Evolutionary conservation across 257 asterid species (phyloP).

Genomic region (Gardenia jasminoides): DNA sequence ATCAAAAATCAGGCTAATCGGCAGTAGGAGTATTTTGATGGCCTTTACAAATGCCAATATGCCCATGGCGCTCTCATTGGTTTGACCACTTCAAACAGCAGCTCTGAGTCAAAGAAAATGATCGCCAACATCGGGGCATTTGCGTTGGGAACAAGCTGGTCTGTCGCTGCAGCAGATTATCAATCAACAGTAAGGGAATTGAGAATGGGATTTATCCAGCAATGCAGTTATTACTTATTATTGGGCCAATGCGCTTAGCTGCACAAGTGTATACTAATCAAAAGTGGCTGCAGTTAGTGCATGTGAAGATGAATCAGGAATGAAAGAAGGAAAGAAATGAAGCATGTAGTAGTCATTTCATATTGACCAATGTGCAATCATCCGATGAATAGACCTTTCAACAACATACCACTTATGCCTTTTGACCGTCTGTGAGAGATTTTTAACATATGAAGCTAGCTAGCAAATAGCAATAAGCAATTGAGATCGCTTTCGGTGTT

Average conservation of each 20-base stretch:
- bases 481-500: constrained; percentile 33
- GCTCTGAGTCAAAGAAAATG: no score
- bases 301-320: background rate
- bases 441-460: background rate
- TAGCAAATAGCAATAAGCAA: no score
- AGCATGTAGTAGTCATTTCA: background rate
- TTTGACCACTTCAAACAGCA: no score
- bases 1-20: no score
- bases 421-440: constrained; percentile 8
- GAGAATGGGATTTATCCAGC: background rate
- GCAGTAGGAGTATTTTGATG: no score
- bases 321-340: background rate
- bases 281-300: background rate
- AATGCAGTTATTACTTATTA: background rate
- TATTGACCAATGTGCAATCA: constrained; percentile 13
- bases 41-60: no score
- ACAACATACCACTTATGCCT: background rate
- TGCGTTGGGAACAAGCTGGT: background rate
- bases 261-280: background rate
- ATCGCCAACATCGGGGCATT: background rate
- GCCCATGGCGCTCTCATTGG: no score
- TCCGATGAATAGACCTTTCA: constrained; percentile 21
- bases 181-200: background rate
- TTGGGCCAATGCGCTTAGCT: background rate
- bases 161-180: background rate